Percentiles rank a stretch among this genome's conserved stretches.
Conservation (phyloP, 768 basidiomycete genomes). For the Galerina sulciceps region DNA sequence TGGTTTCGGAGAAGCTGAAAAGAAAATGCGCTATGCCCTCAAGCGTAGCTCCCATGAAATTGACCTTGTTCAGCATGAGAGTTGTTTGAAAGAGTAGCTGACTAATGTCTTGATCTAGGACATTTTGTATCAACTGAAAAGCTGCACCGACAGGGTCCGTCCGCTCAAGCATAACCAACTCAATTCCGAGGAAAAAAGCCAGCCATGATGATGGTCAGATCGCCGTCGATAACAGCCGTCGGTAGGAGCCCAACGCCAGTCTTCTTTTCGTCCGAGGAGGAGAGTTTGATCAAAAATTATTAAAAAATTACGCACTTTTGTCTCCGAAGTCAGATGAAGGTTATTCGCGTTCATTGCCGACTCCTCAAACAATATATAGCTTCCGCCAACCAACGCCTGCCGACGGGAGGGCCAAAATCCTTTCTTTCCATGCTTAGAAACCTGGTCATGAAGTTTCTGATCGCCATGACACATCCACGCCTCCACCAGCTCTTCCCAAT, state of each 20-base stretch:
- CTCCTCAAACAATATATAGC: conserved; percentile 82
- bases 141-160: conserved; percentile 25
- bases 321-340: conserved; percentile 45
- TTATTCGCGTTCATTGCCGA: conserved; percentile 58
- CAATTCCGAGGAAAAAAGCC: conserved; percentile 4
- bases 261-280: conserved; percentile 85
- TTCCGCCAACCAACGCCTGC: conserved; percentile 86
- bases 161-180: conserved; percentile 18
- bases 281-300: conserved; percentile 7
- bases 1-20: conserved; percentile 4
- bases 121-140: conserved; percentile 92
- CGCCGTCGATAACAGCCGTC: conserved; percentile 47
- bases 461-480: conserved; percentile 98
- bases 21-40: conserved; percentile 63
- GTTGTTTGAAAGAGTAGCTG: conserved; percentile 75
- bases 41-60: conserved; percentile 88
- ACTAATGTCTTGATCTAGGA: conserved; percentile 64
- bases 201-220: conserved; percentile 16
- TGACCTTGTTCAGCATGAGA: conserved; percentile 69
- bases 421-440: conserved; percentile 56
- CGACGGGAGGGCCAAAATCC: conserved; percentile 81
- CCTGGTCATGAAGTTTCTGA: conserved; percentile 77
- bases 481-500: conserved; percentile 97
- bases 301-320: conserved; percentile 55
- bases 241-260: conserved; percentile 79